Base-by-base conservation (phyloP, 2,329 filamentous ascomycete species). In the Epichloe amarillans region DNA sequence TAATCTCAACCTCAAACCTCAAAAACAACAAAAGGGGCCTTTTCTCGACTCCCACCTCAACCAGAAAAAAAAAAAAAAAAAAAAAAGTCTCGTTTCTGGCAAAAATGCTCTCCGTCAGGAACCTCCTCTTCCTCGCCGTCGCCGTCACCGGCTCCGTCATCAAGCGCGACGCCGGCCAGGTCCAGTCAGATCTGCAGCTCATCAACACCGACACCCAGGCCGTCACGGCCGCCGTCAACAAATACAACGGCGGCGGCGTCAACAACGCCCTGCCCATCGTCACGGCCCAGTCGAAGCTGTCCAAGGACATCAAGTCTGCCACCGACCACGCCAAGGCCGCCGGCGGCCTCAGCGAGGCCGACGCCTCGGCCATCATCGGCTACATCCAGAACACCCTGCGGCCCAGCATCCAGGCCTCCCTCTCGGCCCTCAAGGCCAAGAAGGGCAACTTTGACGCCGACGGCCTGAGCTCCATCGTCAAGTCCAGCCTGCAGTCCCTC, bases 21-120 rank as follows among this genome's bases (percentile, higher is more conserved):
- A 23, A 23, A 23, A 23, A 5, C n/a, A n/a, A n/a, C n/a, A n/a
- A n/a, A n/a, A n/a, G n/a, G n/a, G 5, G 21, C 21, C n/a, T n/a
- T n/a, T 23, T 6, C 21, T 23, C 21, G 21, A 23, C 21, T 23
- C 21, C 5, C 21, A 23, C 21, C 5, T 21, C 21, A 21, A 21
- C 21, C 21, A 5, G 5, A 23, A 23, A 23, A n/a, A n/a, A n/a
- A n/a, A n/a, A n/a, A n/a, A n/a, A n/a, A n/a, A n/a, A n/a, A n/a
- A n/a, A n/a, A n/a, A n/a, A 23, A 23, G 21, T 23, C 4, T 21
- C 23, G 23, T 26, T 10, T 30, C 5, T n/a, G n/a, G 5, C 23
- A 23, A 23, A 21, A 33, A 52, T 52, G 51, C 47, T 46, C 17
- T 52, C 39, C 47, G 10, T 50, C 51, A 52, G 50, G 44, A 50